Evolutionary conservation across 2,329 filamentous ascomycete genomes (phyloP).

Genomic region (Colletotrichum sp.): DNA sequence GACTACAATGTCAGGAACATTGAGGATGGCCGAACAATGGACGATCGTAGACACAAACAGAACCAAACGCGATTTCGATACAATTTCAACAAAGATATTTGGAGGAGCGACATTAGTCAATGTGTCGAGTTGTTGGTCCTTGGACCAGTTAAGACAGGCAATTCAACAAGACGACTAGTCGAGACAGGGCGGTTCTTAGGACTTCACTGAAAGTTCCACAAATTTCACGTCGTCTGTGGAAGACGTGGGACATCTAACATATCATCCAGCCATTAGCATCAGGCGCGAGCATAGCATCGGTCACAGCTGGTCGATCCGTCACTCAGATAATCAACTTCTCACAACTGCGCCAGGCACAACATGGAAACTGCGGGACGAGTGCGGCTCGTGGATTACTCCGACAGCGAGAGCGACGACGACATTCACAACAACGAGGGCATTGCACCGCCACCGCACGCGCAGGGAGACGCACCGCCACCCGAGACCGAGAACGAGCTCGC

Average conservation of each 20-base stretch:
- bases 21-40: not conserved
- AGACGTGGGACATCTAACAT: not conserved
- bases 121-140: not conserved
- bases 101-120: not conserved
- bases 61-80: not conserved
- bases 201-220: not conserved
- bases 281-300: not conserved
- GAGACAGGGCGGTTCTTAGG: not conserved
- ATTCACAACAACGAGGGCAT: not conserved
- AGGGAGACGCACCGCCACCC: not conserved
- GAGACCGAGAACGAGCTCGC: constrained; percentile 3
- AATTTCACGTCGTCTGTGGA: not conserved
- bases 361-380: fast-evolving
- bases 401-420: not conserved
- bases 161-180: not conserved
- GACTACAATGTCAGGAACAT: not conserved
- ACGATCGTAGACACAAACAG: not conserved
- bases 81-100: not conserved
- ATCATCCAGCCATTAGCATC: not conserved
- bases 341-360: not conserved
- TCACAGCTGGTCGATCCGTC: fast-evolving
- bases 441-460: not conserved
- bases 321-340: not conserved
- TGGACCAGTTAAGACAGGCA: not conserved
- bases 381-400: not conserved